Evolutionary conservation across 2,329 filamentous ascomycete species (phyloP).

Genomic region (Trichoderma cornu-damae): DNA sequence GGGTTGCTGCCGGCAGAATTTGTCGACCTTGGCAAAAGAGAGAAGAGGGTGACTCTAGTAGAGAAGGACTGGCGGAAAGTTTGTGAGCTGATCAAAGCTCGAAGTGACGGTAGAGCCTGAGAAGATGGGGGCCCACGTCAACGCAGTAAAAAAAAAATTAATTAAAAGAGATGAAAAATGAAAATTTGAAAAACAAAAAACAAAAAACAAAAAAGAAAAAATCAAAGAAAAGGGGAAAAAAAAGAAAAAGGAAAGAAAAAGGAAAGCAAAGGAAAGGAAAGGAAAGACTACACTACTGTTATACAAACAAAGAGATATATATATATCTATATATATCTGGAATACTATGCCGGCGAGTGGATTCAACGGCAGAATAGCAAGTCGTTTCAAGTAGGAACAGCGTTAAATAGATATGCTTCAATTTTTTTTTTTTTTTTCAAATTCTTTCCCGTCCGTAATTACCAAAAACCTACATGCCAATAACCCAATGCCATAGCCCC

Average conservation of each 20-base stretch:
- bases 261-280: background rate
- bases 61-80: constrained; percentile 70
- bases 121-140: background rate
- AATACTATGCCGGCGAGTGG: background rate
- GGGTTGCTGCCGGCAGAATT: constrained; percentile 79
- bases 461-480: background rate
- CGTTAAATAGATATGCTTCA: background rate
- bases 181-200: too few species aligned
- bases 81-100: constrained; percentile 65
- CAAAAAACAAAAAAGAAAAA: background rate
- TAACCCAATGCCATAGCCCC: background rate
- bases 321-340: too few species aligned
- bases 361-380: background rate
- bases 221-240: background rate
- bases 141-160: too few species aligned
- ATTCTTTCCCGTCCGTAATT: background rate
- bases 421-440: background rate
- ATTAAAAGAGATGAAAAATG: too few species aligned
- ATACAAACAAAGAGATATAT: too few species aligned
- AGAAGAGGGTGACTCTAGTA: constrained; percentile 66
- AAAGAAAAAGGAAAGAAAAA: too few species aligned
- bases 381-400: background rate
- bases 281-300: background rate
- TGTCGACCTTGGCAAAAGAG: constrained; percentile 68
- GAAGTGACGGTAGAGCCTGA: constrained; percentile 62